Evolutionary conservation across 176 grass and related monocot genomes (phyloP).

Genomic region (Areca catechu): DNA sequence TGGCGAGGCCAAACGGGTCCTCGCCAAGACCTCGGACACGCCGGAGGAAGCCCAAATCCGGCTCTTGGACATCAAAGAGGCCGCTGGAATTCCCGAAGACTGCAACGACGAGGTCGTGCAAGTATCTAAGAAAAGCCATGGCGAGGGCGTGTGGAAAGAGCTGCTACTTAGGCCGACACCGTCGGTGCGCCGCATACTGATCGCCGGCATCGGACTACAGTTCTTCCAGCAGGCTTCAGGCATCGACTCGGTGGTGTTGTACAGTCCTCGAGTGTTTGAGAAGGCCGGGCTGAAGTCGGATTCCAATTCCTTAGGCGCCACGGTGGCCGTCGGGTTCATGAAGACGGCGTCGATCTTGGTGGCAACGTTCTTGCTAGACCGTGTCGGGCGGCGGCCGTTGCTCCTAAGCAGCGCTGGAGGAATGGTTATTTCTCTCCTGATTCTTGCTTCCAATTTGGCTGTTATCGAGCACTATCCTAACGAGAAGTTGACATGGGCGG

Average conservation of each 20-base stretch:
- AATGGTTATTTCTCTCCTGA: conserved; percentile 60
- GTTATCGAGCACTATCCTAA: conserved; percentile 12
- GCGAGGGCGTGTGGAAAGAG: too few relatives aligned
- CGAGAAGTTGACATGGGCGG: conserved; percentile 16
- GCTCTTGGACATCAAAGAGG: too few relatives aligned
- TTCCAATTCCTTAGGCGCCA: too few relatives aligned
- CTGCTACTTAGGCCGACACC: too few relatives aligned
- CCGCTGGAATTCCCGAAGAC: too few relatives aligned
- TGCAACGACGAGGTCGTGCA: too few relatives aligned
- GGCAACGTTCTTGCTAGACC: conserved; percentile 69
- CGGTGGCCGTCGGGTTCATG: conserved; percentile 56
- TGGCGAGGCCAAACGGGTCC: too few relatives aligned
- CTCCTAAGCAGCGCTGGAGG: conserved; percentile 57
- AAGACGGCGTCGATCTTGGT: conserved; percentile 68
- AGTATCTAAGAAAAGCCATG: too few relatives aligned
- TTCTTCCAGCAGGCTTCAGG: conserved; percentile 83
- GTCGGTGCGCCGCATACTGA: conserved; percentile 54
- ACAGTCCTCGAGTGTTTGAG: conserved; percentile 60
- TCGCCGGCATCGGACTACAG: conserved; percentile 65
- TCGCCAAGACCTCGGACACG: too few relatives aligned
- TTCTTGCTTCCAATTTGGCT: conserved; percentile 34
- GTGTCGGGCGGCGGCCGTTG: conserved; percentile 64
- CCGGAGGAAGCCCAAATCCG: too few relatives aligned
- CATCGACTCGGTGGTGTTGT: conserved; percentile 78
- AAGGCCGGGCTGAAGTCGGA: conserved; percentile 43